Conservation (phyloP, 371 early-diverging fungal species). For the Rhizomucor pusillus region DNA sequence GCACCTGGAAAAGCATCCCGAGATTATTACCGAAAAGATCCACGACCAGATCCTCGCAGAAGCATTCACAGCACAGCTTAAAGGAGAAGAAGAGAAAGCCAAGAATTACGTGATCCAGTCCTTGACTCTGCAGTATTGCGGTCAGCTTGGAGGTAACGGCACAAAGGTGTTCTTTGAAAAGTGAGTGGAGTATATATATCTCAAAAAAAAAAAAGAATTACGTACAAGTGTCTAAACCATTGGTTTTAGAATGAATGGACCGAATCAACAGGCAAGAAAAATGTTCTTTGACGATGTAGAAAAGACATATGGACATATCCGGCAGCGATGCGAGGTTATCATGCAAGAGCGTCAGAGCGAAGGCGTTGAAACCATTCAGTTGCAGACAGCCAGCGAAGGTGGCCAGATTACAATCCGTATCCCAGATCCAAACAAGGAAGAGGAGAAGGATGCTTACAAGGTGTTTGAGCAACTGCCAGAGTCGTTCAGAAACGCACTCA, state of each 20-base stretch:
- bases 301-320: constrained; percentile 78
- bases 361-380: constrained; percentile 69
- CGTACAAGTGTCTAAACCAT: too few species aligned
- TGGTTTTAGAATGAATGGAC: constrained; percentile 37
- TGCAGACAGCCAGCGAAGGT: constrained; percentile 67
- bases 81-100: constrained; percentile 66
- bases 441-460: constrained; percentile 53
- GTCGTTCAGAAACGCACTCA: constrained; percentile 74
- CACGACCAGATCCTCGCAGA: constrained; percentile 86
- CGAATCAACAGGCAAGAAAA: constrained; percentile 57
- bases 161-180: constrained; percentile 82
- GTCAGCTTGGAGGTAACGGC: constrained; percentile 81
- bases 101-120: constrained; percentile 79
- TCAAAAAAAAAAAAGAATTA: neutral
- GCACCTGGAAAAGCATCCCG: constrained; percentile 66
- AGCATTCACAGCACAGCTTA: constrained; percentile 79
- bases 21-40: constrained; percentile 65
- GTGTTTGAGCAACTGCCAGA: constrained; percentile 71
- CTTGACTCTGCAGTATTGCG: constrained; percentile 80
- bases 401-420: constrained; percentile 50
- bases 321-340: constrained; percentile 72
- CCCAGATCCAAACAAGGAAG: constrained; percentile 37
- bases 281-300: constrained; percentile 86
- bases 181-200: constrained; percentile 26
- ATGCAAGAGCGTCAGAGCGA: constrained; percentile 51